Base-by-base conservation (phyloP, 2,329 filamentous ascomycete species). In the Aspergillus calidoustus region DNA sequence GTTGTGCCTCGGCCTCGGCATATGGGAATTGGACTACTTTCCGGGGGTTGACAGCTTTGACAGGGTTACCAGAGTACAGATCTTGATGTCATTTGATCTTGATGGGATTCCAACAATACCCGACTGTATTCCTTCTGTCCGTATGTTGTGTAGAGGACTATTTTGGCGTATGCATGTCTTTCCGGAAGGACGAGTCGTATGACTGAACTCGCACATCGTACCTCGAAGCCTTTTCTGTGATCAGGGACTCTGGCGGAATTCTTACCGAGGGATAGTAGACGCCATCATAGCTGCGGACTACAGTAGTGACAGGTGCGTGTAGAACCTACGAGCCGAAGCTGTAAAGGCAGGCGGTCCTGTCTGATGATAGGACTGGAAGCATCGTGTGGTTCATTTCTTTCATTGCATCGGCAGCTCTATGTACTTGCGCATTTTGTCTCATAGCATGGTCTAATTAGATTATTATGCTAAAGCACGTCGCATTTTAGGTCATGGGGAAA, bases 341-440 rank as follows among this genome's bases (percentile, higher is more conserved):
- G 11, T 41, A 15, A 41, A 41, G 34, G 15, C 34, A 41, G 11
- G 34, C 8, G 34, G 13, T 15, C 0, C 34, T 41, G 34, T 41
- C 34, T 15, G 34, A 11, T 41, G 34, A 41, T 41, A 41, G 19
- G 19, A 19, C 34, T 41, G 15, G 34, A 15, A 41, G 34, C 9
- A 41, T 41, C 34, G 11, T 41, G 34, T 15, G 15, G 34, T 61
- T 67, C 63, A 64, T 66, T 65, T 65, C 57, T 66, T 63, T 67
- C 63, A 67, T 67, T 65, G 59, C 63, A 57, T 52, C 52, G 34
- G 64, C 48, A 57, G 57, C 59, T 67, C 65, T 66, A 67, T 67
- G 63, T 64, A 66, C 47, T 55, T 44, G 57, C 57, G 57, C 49
- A 38, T 65, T 66, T 62, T 64, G 54, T 50, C 46, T 43, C 60